Base-by-base conservation (phyloP, 768 basidiomycete genomes). In the Sarcodon sp. region DNA sequence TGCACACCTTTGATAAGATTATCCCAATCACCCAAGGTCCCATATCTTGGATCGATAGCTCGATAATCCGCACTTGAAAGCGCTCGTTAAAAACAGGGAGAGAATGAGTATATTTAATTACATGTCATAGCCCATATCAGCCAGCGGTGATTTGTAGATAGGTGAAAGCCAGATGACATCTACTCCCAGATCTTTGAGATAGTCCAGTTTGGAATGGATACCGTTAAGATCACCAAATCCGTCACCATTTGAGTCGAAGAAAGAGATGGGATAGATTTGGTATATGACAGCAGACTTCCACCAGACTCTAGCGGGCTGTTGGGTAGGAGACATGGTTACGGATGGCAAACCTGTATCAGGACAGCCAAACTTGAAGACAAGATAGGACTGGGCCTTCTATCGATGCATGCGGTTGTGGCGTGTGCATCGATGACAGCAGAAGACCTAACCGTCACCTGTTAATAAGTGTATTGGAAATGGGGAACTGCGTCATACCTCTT, bases 51-150 rank as follows among this genome's bases (percentile, higher is more conserved):
- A 64, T 84, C 76, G 52, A 83, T 76, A 45, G 71, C 65, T 33
- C 71, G 68, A 64, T 83, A 87, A 57, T 85, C 76, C 15, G 79
- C 73, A 52, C 83, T 31, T 11, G 21, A 6, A 12, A 49, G 32
- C 27, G 16, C 16, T 3, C 1, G 13, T 44, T 16, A 32, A 52
- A 4, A 49, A 41, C 34, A 48, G 13, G 15, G 16, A 39, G 35
- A 37, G 37, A 35, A 27, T 27, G 21, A 3, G 21, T 4, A 44
- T 49, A 15, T 33, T 4, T 6, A 63, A 70, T 49, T 55, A 79
- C 77, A 80, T 81, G 55, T 82, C 80, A 50, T 83, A 83, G 7
- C 80, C 83, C 80, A 84, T 83, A 61, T 86, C 83, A 2, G 73
- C 76, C 48, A 76, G 65, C 0, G 82, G 83, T 1, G 75, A 78